phyloP scores from a whole-genome alignment of 129 eudicot species.

The Gnaphalium uliginosum region DNA sequence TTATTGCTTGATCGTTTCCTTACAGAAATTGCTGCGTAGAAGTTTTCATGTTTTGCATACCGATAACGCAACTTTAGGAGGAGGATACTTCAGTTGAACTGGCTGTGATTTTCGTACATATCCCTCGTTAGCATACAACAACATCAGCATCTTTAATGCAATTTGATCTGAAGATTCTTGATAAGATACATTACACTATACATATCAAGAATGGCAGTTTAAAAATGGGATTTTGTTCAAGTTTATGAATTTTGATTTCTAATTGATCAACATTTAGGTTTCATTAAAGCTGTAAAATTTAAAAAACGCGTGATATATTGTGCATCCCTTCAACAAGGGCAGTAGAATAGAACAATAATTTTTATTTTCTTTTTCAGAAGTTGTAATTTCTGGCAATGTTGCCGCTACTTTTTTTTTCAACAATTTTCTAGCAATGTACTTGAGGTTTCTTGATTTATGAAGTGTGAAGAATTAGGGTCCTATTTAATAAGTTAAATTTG shows the following conservation, averaged over 20 bases:
- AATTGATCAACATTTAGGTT: constrained; percentile 37
- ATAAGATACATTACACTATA: constrained; percentile 25
- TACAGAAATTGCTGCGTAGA: constrained; percentile 80
- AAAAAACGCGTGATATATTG: constrained; percentile 32
- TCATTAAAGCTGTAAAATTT: constrained; percentile 31
- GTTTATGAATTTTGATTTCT: constrained; percentile 33
- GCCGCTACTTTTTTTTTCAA: constrained; percentile 20
- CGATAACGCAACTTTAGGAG: constrained; percentile 54
- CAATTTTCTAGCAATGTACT: constrained; percentile 27
- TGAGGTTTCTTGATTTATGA: constrained; percentile 25
- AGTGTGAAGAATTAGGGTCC: not conserved
- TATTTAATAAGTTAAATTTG: not conserved
- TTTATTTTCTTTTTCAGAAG: constrained; percentile 17
- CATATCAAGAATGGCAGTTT: constrained; percentile 37
- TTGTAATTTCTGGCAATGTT: constrained; percentile 28
- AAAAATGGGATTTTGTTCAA: constrained; percentile 36
- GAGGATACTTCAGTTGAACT: constrained; percentile 34
- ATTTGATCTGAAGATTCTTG: constrained; percentile 33
- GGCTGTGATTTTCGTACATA: constrained; percentile 43
- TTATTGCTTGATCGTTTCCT: not conserved
- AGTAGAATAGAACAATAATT: constrained; percentile 36
- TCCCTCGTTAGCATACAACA: constrained; percentile 38
- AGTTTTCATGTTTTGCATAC: constrained; percentile 47
- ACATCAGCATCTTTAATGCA: constrained; percentile 30
- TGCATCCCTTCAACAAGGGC: constrained; percentile 40